Conservation (phyloP, 2,329 filamentous ascomycete species). For the Colletotrichum phormii region DNA sequence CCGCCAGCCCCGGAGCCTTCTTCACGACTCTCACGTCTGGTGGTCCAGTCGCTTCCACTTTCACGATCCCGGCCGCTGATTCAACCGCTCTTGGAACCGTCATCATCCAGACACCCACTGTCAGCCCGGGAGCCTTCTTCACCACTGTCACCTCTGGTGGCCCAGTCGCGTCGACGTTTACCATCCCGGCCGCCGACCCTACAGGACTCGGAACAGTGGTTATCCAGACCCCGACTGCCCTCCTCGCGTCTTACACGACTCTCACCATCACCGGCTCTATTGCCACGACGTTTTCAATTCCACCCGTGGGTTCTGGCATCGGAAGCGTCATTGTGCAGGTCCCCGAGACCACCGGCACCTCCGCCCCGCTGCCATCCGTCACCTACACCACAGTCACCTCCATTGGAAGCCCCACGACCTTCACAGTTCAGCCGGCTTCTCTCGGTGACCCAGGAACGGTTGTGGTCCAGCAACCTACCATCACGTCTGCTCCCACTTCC, state of each 20-base stretch:
- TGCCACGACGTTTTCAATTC: not conserved
- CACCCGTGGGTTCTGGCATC: not conserved
- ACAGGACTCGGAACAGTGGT: not conserved
- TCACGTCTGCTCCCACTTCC: not conserved
- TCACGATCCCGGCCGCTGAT: not conserved
- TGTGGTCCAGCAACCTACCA: not conserved
- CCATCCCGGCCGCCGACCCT: not conserved
- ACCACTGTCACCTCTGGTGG: constrained; percentile 3
- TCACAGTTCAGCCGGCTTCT: not conserved
- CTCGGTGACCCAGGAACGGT: not conserved
- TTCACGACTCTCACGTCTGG: not conserved
- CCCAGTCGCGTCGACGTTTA: not conserved
- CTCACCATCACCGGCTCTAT: constrained; percentile 2
- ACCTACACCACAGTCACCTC: not conserved
- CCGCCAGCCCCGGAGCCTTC: not conserved
- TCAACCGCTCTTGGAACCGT: not conserved
- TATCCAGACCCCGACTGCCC: constrained; percentile 18
- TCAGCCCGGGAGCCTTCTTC: not conserved
- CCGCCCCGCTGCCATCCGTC: constrained; percentile 1
- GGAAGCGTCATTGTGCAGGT: constrained; percentile 1
- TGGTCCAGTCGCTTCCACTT: not conserved
- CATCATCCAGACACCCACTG: constrained; percentile 22
- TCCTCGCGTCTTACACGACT: not conserved
- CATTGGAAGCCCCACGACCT: constrained; percentile 3
- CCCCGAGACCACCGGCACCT: not conserved